These are phyloP conservation scores for Scalesia atractyloides DNA, from an alignment of 129 eudicot species.

Conservation along the genomic window DNA sequence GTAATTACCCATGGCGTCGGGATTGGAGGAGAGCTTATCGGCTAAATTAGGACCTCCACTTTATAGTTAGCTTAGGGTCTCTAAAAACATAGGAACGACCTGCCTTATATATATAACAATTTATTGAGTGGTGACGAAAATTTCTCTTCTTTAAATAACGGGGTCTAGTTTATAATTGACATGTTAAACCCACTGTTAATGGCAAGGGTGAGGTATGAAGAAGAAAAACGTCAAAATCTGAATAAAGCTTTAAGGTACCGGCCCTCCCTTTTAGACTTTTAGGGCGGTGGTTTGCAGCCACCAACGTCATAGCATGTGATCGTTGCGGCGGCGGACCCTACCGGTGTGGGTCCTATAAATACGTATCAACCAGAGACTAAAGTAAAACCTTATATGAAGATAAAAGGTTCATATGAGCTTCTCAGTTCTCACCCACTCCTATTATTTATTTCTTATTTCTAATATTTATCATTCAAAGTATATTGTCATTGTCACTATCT, in stretches of 20 bases:
- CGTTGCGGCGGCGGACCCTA: conserved; percentile 48
- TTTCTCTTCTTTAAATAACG: no score
- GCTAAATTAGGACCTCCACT: no score
- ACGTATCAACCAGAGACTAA: conserved; percentile 7
- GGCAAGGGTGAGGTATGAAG: neutral
- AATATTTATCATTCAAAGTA: neutral
- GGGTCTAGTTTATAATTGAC: no score
- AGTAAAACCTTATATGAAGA: conserved; percentile 26
- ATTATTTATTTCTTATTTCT: neutral
- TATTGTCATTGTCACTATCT: no score
- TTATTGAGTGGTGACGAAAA: no score
- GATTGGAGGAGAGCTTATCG: no score
- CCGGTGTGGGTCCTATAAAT: neutral
- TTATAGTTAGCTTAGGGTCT: no score
- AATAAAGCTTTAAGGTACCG: conserved; percentile 21
- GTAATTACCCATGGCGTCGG: no score
- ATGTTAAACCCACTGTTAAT: neutral
- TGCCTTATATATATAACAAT: no score
- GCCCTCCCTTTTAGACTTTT: conserved; percentile 17
- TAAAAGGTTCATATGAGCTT: conserved; percentile 25
- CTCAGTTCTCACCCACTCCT: conserved; percentile 8
- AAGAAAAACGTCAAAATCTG: conserved; percentile 25
- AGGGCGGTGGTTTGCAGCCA: conserved; percentile 48
- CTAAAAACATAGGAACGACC: no score
- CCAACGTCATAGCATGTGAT: conserved; percentile 42